Base-by-base conservation (phyloP, 192 early-diverging fungal genomes). In the Spizellomyces sp. region DNA sequence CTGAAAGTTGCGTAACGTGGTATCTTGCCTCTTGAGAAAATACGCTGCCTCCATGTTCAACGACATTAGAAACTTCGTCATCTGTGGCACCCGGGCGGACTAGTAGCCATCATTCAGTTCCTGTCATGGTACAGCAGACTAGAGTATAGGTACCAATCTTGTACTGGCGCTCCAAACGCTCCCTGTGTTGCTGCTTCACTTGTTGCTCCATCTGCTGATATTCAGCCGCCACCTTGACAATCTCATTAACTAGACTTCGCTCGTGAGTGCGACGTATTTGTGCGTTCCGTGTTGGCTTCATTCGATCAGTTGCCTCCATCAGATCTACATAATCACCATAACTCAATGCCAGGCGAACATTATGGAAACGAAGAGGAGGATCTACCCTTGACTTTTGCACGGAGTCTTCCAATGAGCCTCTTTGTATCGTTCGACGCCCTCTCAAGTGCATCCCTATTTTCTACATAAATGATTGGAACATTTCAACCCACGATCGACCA, bases 51-150 rank as follows among this genome's bases (percentile, higher is more conserved):
- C 81, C 83, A 46, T 81, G 48, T 27, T 87, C 75, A 9, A 90
- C 73, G 5, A 86, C 86, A 5, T 78, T 58, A 17, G 83, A 78
- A 61, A 90, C 83, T 47, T 88, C 88, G 8, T 80, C 76, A 8
- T 66, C 62, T 12, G 86, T 83, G n/a, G 89, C 89, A 66, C 85
- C 81, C 15, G 89, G 89, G 9, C 75, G 50, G 50, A 54, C 50
- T 54, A 14, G 12, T 61, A 36, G 27, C 27, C 21, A 17, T 17
- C 17, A 14, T 22, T 41, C 12, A 61, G 17, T 61, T 4, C 0
- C 12, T 22, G 19, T 17, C 17, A 61, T 2, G 59, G 1, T 27
- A 61, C n/a, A 17, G 12, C 21, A 41, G 17, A 61, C 17, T 2
- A 61, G 0, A 17, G 36, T 22, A 14, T 17, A 15, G 12, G 12